These are phyloP conservation scores for Colletotrichum sp. DNA, from an alignment of 2,329 filamentous ascomycete species.

Conservation along the genomic window DNA sequence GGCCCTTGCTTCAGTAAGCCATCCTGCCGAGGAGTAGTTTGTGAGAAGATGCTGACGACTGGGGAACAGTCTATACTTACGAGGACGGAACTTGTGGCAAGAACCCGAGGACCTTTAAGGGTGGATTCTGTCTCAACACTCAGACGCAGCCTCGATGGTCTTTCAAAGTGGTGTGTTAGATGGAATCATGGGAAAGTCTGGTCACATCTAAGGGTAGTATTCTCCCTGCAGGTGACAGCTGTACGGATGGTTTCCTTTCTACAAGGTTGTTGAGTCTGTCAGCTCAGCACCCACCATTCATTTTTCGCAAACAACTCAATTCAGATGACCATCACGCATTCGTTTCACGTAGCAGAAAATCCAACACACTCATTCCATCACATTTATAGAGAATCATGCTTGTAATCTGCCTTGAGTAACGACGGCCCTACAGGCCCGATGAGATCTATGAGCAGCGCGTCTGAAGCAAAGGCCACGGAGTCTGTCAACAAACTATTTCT, in stretches of 20 bases:
- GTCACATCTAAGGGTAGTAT: background rate
- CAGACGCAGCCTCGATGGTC: background rate
- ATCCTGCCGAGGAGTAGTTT: accelerated
- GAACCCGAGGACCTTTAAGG: background rate
- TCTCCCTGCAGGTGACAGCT: background rate
- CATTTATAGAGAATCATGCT: background rate
- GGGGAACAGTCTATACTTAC: background rate
- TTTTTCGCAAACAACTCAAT: background rate
- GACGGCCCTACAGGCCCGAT: background rate
- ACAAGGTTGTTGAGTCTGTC: background rate
- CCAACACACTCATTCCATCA: background rate
- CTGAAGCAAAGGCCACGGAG: background rate
- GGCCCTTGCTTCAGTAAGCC: background rate
- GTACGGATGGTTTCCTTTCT: background rate
- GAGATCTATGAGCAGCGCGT: background rate
- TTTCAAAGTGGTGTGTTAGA: background rate
- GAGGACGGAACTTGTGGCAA: background rate
- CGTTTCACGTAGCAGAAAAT: background rate
- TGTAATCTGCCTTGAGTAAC: background rate
- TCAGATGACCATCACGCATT: background rate
- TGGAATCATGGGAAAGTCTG: background rate
- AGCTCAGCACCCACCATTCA: background rate
- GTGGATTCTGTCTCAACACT: background rate
- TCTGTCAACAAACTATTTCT: accelerated
- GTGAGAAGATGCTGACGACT: background rate